These are phyloP conservation scores for Nakazawaea ernobii DNA, from an alignment of 805 yeast species.

Conservation along the genomic window DNA sequence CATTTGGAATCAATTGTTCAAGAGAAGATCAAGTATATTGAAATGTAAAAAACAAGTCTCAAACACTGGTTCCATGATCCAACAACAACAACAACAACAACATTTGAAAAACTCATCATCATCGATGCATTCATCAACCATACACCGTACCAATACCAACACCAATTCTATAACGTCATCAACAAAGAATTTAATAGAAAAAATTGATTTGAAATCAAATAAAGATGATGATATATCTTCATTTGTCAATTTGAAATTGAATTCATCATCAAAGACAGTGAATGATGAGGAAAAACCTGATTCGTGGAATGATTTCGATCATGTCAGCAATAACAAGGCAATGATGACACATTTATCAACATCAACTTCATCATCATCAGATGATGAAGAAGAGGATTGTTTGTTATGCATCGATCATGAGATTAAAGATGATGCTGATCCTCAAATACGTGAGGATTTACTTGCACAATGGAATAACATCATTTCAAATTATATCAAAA, in stretches of 20 bases:
- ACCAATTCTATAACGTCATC: too few relatives aligned
- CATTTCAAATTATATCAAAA: conserved; percentile 32
- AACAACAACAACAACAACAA: too few relatives aligned
- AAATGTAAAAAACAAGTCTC: conserved; percentile 17
- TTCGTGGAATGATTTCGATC: conserved; percentile 6
- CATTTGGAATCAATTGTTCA: conserved; percentile 30
- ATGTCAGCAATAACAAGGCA: too few relatives aligned
- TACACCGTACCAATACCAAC: background rate
- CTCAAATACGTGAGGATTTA: background rate
- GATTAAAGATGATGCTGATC: conserved; percentile 3
- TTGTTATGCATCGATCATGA: background rate
- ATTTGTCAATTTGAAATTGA: conserved; percentile 7
- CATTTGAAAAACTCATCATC: too few relatives aligned
- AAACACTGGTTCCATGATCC: too few relatives aligned
- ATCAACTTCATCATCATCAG: too few relatives aligned
- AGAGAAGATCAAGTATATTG: conserved; percentile 24
- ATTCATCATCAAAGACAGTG: background rate
- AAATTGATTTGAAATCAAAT: background rate
- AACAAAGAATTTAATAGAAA: background rate
- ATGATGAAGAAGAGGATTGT: background rate
- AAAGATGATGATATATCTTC: conserved; percentile 5
- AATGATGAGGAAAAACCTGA: background rate
- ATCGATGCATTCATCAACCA: too few relatives aligned
- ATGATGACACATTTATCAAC: too few relatives aligned
- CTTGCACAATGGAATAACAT: conserved; percentile 18